Base-by-base conservation (phyloP, 768 basidiomycete species). In the Xerocomus brunneocitrinus region DNA sequence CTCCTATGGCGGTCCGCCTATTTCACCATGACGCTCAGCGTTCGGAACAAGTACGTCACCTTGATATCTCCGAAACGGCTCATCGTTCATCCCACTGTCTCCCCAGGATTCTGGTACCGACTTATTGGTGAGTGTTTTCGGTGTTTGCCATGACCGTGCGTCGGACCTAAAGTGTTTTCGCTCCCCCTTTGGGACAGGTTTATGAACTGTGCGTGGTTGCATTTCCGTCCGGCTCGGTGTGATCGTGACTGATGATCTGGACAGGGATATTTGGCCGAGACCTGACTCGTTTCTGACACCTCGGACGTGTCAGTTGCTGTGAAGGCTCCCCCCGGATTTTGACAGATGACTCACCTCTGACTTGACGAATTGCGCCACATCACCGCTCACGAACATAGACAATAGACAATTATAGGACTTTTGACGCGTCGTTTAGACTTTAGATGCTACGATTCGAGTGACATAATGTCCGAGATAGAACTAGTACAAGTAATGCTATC, bases 1-100 rank as follows among this genome's bases (percentile, higher is more conserved):
- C 73, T 90, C 31, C 73, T 90, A 45, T 90, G 88, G 88, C 76
- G 88, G 49, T 85, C 84, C 16, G 87, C 89, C 2, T 91, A 91
- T 70, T 87, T 89, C 66, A 86, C 85, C 5, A 81, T 81, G 80
- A 87, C 87, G 4, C 67, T 91, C 49, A 88, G 85, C 62, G 54
- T 79, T 57, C 74, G 86, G 67, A 89, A 89, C 69, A 87, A 83
- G 83, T 83, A 58, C 61, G 78, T 76, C 34, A 28, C 27, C 14
- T 44, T 10, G 50, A 39, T 38, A 54, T 55, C 54, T 53, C 56
- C 54, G 25, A 19, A 41, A 9, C 24, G 32, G 50, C 40, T 32
- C 12, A 57, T 59, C 39, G 52, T 55, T 50, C 32, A 55, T 50
- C 41, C 39, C 32, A 30, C 27, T 53, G 32, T 13, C 32, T 39